Conservation (phyloP, 495 filamentous ascomycete genomes). For the Terfezia claveryi region DNA sequence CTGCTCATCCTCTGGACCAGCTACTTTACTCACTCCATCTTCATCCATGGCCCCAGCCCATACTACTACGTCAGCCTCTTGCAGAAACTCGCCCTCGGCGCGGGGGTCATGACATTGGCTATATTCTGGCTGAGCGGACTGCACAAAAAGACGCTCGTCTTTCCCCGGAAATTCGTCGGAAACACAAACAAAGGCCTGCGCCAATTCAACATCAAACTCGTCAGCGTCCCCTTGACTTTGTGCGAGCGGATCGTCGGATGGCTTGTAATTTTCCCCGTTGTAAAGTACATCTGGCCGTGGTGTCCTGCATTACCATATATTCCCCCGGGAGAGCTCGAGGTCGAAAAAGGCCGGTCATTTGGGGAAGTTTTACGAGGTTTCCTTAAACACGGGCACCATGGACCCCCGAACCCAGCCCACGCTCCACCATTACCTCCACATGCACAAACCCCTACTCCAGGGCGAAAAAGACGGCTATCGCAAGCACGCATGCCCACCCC, state of each 20-base stretch:
- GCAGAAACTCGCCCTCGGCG: slow-evolving; percentile 71
- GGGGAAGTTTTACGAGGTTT: slow-evolving; percentile 2
- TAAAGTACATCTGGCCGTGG: slow-evolving; percentile 8
- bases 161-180: slow-evolving; percentile 78
- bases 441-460: slow-evolving; percentile 8
- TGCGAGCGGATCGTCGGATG: slow-evolving; percentile 30
- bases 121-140: slow-evolving; percentile 85
- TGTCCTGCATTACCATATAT: neutral
- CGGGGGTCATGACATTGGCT: slow-evolving; percentile 58
- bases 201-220: slow-evolving; percentile 85
- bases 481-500: slow-evolving; percentile 1
- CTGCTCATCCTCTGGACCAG: slow-evolving; percentile 56
- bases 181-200: slow-evolving; percentile 74
- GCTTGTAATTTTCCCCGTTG: neutral
- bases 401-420: slow-evolving; percentile 3
- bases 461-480: slow-evolving; percentile 22
- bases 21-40: slow-evolving; percentile 70
- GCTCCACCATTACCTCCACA: neutral
- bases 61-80: slow-evolving; percentile 86
- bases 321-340: neutral
- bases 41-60: slow-evolving; percentile 73
- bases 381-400: slow-evolving; percentile 3
- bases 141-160: slow-evolving; percentile 84
- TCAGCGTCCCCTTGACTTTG: slow-evolving; percentile 65
- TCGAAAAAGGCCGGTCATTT: neutral